Percentiles rank a stretch among this genome's conserved stretches.
phyloP scores from a whole-genome alignment of 2,329 filamentous ascomycete genomes.

The Paramyrothecium sp. region DNA sequence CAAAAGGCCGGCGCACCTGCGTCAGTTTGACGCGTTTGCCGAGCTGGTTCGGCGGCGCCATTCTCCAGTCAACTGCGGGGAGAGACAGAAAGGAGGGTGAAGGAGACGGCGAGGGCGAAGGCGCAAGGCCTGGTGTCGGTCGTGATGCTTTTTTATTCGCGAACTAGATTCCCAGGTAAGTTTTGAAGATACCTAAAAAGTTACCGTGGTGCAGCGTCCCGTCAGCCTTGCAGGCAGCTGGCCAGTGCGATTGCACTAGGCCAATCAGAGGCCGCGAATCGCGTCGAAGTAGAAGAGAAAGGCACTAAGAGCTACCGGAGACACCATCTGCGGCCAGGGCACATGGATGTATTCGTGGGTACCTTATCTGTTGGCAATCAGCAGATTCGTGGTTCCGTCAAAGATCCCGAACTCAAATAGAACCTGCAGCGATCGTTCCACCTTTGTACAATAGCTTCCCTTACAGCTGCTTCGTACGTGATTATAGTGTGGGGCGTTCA shows the following conservation, averaged over 20 bases:
- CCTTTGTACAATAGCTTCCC: not conserved
- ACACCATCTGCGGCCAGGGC: too few relatives aligned
- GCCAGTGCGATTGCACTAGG: not conserved
- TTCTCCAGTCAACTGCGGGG: too few relatives aligned
- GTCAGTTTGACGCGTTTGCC: slow-evolving; percentile 65
- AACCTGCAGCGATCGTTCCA: not conserved
- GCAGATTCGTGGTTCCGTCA: not conserved
- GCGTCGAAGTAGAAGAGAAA: not conserved
- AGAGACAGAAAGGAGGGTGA: not conserved
- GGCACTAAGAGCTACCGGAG: too few relatives aligned
- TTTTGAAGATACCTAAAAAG: too few relatives aligned
- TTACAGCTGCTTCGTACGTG: not conserved
- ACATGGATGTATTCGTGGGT: not conserved
- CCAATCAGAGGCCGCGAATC: not conserved
- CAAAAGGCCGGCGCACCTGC: slow-evolving; percentile 63
- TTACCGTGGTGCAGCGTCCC: not conserved
- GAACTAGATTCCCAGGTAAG: too few relatives aligned
- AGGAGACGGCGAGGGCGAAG: not conserved
- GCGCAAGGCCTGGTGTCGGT: not conserved
- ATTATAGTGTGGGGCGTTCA: not conserved
- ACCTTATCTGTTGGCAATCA: not conserved
- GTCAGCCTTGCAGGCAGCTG: not conserved
- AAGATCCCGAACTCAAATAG: not conserved
- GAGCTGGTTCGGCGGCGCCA: slow-evolving; percentile 58
- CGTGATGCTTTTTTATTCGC: too few relatives aligned